Base-by-base conservation (phyloP, 1,284 basidiomycete genomes). In the Hypsizygus ulmarius region DNA sequence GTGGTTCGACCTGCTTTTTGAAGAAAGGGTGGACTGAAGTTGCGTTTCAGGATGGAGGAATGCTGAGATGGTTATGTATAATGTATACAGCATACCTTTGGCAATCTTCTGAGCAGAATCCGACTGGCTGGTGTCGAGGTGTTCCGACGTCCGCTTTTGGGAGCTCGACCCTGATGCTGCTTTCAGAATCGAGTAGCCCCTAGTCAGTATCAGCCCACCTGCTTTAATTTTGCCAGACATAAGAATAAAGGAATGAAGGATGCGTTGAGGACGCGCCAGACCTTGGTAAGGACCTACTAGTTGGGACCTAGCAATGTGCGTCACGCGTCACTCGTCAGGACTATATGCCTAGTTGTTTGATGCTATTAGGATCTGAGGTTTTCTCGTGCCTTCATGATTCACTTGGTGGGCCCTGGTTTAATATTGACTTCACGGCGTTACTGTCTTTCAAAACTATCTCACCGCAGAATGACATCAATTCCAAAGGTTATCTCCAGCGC, bases 401-500 rank as follows among this genome's bases (percentile, higher is more conserved):
- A 25, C 3, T 25, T 25, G 3, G 4, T 7, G 7, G 21, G 3
- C 4, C 21, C n/a, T n/a, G n/a, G 21, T 25, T 25, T 25, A 3
- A 7, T 7, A 3, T 4, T 7, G 4, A 7, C 21, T 25, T 3
- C 21, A 25, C 21, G 21, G 21, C 21, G 7, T 7, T 25, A 7
- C 21, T 25, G 21, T 25, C 16, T 47, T 40, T 12, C 15, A 14
- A 40, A 8, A 45, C 34, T 25, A 12, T 30, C 10, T 33, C 14
- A 21, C 3, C 45, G 38, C 3, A 27, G 16, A 39, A 59, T 59
- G 58, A 29, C 47, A 11, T 43, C 58, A 9, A 63, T 59, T 12
- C 77, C 79, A 25, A 75, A 61, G 51, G 60, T 81, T 5, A 55
- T 74, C 28, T 75, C 75, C 2, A 64, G 62, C 0, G 63, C 67